These are phyloP conservation scores for Monosporozyma solicola DNA, from an alignment of 805 yeast genomes.

Conservation along the genomic window DNA sequence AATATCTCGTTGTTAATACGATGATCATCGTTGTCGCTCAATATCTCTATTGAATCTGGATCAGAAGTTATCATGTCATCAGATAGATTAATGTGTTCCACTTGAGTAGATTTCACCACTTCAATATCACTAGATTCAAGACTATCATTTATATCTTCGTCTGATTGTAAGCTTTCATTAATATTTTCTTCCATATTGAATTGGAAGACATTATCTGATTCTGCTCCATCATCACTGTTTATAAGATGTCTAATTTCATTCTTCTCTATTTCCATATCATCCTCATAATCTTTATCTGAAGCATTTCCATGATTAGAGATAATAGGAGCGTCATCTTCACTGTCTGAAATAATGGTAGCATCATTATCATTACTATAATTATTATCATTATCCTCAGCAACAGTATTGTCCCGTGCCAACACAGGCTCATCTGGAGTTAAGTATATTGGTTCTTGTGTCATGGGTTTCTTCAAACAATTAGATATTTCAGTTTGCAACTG, in stretches of 20 bases:
- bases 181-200: constrained; percentile 2
- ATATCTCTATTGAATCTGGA: neutral
- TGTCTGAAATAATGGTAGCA: neutral
- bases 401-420: no score
- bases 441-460: neutral
- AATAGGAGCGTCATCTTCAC: neutral
- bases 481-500: neutral
- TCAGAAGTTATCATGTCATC: neutral
- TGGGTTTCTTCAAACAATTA: neutral
- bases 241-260: constrained; percentile 4
- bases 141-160: neutral
- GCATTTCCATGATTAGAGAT: neutral
- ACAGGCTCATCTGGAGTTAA: neutral
- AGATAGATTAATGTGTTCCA: neutral
- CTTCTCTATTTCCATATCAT: neutral
- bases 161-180: neutral
- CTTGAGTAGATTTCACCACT: neutral
- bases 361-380: neutral
- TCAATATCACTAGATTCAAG: constrained; percentile 2
- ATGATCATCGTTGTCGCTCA: neutral
- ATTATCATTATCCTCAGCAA: no score
- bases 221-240: constrained; percentile 8
- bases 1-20: neutral
- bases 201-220: constrained; percentile 9
- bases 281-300: neutral